A percentile compares a stretch with the other conserved stretches of the same genome.
These are phyloP conservation scores for Helianthus annuus DNA, from an alignment of 129 eudicot genomes.

Conservation along the genomic window DNA sequence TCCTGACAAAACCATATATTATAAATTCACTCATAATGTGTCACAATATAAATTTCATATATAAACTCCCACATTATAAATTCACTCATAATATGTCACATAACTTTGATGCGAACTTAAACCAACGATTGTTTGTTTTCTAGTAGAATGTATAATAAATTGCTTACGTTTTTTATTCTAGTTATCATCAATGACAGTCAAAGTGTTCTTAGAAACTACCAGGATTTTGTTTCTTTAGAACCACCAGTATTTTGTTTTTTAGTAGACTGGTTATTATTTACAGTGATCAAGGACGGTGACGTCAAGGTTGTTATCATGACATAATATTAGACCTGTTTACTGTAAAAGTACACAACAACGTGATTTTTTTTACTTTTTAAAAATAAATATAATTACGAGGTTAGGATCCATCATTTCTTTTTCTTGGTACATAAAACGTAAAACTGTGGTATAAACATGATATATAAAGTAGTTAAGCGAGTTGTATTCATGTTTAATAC, in stretches of 20 bases:
- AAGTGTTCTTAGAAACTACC: constrained; percentile 20
- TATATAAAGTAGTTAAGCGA: too few species aligned
- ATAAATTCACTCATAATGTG: not conserved
- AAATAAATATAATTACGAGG: too few species aligned
- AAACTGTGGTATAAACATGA: too few species aligned
- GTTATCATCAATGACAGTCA: not conserved
- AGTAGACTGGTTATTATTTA: not conserved
- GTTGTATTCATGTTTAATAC: too few species aligned
- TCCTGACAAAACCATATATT: not conserved
- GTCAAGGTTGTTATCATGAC: too few species aligned
- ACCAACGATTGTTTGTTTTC: constrained; percentile 20
- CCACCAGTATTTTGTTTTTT: constrained; percentile 27
- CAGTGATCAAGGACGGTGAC: not conserved
- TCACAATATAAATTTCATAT: not conserved
- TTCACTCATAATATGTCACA: too few species aligned
- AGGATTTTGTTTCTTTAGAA: constrained; percentile 24
- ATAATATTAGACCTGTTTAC: too few species aligned
- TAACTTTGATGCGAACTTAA: not conserved
- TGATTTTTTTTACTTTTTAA: too few species aligned
- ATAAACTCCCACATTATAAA: not conserved
- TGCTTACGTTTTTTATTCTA: not conserved
- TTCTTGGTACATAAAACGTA: too few species aligned
- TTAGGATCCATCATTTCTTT: too few species aligned
- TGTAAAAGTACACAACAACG: too few species aligned
- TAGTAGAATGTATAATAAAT: not conserved